Percentiles rank a stretch among this genome's conserved stretches.
Evolutionary conservation across 306 rosid species (phyloP).

Genomic region (Quercus alba): DNA sequence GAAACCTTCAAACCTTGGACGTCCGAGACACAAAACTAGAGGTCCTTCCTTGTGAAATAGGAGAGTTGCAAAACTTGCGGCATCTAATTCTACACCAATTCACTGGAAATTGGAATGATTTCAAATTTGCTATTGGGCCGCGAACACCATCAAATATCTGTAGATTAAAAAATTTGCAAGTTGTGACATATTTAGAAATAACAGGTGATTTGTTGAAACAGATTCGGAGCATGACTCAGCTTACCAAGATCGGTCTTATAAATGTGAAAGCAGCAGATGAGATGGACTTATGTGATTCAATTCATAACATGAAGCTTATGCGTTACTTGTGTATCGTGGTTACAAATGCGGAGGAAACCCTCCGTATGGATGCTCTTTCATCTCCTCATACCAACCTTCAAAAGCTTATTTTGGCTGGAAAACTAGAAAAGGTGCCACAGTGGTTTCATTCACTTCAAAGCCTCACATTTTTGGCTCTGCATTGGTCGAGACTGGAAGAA

Average conservation of each 20-base stretch:
- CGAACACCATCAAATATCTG: neutral
- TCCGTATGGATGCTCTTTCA: neutral
- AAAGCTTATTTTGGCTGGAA: neutral
- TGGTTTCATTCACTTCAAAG: constrained; percentile 1
- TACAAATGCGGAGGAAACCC: too few species aligned
- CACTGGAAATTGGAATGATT: neutral
- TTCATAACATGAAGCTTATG: constrained; percentile 4
- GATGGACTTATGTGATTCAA: neutral
- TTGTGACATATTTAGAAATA: neutral
- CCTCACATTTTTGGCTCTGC: neutral
- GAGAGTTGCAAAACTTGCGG: neutral
- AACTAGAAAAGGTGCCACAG: neutral
- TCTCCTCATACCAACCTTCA: constrained; percentile 8
- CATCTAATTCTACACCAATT: neutral
- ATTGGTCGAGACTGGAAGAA: neutral
- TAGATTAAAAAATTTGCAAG: neutral
- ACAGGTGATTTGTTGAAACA: neutral
- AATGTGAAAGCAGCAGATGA: neutral
- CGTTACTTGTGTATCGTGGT: neutral
- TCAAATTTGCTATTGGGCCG: neutral
- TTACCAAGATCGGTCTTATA: neutral
- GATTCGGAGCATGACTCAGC: neutral
- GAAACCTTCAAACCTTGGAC: neutral
- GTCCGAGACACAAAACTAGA: neutral
- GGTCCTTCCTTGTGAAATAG: neutral